Conservation (phyloP, 495 filamentous ascomycete species). For the Xylaria cubensis region DNA sequence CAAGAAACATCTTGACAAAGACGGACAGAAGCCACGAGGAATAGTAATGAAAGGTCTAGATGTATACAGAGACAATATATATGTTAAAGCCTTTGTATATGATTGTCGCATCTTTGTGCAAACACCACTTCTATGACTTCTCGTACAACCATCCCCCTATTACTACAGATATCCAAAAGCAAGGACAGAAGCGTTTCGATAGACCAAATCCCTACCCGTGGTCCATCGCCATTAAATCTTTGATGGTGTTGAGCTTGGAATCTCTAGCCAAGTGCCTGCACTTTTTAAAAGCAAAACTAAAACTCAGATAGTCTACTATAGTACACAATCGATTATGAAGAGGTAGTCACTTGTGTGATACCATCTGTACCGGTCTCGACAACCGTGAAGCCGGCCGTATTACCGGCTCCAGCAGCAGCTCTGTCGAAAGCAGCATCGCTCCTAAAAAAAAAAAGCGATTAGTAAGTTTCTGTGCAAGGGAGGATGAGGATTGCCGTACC, state of each 20-base stretch:
- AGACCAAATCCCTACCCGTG: not conserved
- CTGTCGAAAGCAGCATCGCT: conserved; percentile 83
- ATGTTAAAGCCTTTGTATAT: not conserved
- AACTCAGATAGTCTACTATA: not conserved
- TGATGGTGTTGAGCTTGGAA: not conserved
- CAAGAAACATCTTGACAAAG: not conserved
- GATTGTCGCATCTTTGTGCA: not conserved
- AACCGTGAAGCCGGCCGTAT: conserved; percentile 68
- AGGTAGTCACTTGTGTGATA: conserved; percentile 44
- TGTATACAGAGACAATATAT: not conserved
- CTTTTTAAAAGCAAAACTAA: not conserved
- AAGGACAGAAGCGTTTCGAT: conserved; percentile 7
- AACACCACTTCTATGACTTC: not conserved
- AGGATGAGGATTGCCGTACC: conserved; percentile 28
- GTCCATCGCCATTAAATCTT: not conserved
- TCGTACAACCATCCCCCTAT: not conserved
- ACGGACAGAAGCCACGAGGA: not conserved
- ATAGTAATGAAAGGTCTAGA: not conserved
- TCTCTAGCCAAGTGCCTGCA: conserved; percentile 19
- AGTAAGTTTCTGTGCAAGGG: conserved; percentile 8
- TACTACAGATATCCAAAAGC: conserved; percentile 20
- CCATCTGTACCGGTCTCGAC: conserved; percentile 65
- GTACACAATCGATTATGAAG: not conserved
- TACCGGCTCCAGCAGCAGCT: conserved; percentile 75
- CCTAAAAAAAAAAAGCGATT: conserved; percentile 42